Conservation (phyloP, 2,329 filamentous ascomycete species). For the Fusarium sublunatum region DNA sequence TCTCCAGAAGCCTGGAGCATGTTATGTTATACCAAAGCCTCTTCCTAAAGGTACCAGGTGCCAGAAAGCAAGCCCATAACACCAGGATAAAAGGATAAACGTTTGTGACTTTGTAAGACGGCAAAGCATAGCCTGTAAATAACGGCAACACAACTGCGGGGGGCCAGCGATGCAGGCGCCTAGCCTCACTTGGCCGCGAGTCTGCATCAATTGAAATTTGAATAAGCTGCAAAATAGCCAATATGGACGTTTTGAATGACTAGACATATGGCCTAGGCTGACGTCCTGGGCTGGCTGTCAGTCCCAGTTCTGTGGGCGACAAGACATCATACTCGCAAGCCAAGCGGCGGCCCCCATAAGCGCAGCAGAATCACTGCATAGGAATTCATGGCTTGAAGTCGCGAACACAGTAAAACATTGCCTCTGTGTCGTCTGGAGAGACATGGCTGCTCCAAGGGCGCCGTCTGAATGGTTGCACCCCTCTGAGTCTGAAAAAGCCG, state of each 20-base stretch:
- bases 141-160: constrained; percentile 4
- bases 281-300: constrained; percentile 22
- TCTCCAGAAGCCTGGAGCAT: constrained; percentile 12
- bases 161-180: constrained; percentile 3
- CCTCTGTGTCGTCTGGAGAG: constrained; percentile 20
- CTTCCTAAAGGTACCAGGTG: constrained; percentile 22
- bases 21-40: constrained; percentile 13
- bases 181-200: constrained; percentile 6
- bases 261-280: constrained; percentile 20
- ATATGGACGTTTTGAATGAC: constrained; percentile 8
- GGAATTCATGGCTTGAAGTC: constrained; percentile 35
- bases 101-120: constrained; percentile 1
- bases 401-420: constrained; percentile 29
- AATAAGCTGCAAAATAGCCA: constrained; percentile 7
- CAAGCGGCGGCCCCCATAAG: constrained; percentile 5
- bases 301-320: constrained; percentile 20
- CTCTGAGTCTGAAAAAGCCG: constrained; percentile 18
- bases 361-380: constrained; percentile 17
- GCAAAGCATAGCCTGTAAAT: constrained; percentile 1
- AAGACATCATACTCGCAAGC: constrained; percentile 11
- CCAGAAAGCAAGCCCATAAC: constrained; percentile 22
- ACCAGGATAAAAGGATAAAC: background rate
- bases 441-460: constrained; percentile 24
- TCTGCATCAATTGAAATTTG: constrained; percentile 19
- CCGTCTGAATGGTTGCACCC: constrained; percentile 8